These are phyloP conservation scores for Alternaria novae-zelandiae DNA, from an alignment of 2,329 filamentous ascomycete species.

Conservation along the genomic window DNA sequence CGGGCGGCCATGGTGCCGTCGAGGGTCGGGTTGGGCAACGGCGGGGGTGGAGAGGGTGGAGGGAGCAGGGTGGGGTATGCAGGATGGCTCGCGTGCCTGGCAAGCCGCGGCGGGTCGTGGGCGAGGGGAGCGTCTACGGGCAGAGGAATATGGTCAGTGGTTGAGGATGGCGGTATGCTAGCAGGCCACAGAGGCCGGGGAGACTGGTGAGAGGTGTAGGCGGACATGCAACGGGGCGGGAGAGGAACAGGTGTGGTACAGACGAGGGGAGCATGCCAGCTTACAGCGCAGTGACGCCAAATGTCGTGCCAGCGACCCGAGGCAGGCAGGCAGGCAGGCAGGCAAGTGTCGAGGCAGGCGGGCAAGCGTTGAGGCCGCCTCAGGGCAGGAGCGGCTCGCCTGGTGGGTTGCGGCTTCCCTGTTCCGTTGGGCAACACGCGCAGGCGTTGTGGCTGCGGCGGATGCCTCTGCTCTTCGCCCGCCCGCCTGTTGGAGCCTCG, in stretches of 20 bases:
- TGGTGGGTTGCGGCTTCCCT: constrained; percentile 17
- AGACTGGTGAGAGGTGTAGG: constrained; percentile 22
- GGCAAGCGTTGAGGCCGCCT: constrained; percentile 7
- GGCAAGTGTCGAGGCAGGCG: not conserved
- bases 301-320: not conserved
- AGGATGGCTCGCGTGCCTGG: constrained; percentile 23
- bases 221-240: constrained; percentile 24
- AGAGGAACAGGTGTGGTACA: constrained; percentile 22
- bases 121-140: constrained; percentile 18
- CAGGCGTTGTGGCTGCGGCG: not conserved
- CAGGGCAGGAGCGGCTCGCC: constrained; percentile 10
- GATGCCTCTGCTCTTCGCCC: constrained; percentile 5
- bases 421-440: constrained; percentile 10
- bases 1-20: constrained; percentile 27
- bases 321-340: no score
- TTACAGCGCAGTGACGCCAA: constrained; percentile 5
- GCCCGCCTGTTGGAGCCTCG: constrained; percentile 1
- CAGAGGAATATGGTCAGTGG: constrained; percentile 36
- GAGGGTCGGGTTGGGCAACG: not conserved
- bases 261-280: constrained; percentile 14
- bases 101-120: constrained; percentile 11
- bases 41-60: not conserved
- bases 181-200: constrained; percentile 22
- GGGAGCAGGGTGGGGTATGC: not conserved
- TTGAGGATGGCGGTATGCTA: constrained; percentile 24